A percentile compares a stretch with the other conserved stretches of the same genome.
These are phyloP conservation scores for Fusarium staphyleae DNA, from an alignment of 2,329 filamentous ascomycete genomes.

Conservation along the genomic window DNA sequence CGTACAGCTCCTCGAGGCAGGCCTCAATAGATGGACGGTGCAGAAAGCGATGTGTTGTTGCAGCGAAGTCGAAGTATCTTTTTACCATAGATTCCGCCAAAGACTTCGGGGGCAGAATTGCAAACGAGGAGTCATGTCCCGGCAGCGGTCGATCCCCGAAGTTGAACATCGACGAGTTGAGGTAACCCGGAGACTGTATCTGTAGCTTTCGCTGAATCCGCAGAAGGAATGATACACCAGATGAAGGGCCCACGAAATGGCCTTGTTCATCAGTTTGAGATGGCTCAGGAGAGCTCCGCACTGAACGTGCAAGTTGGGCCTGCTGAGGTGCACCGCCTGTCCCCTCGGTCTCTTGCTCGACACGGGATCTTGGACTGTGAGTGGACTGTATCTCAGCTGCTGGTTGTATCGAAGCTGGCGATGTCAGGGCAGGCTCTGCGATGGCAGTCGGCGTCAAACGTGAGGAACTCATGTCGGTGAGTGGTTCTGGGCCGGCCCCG, in stretches of 20 bases:
- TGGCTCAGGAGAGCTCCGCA: conserved; percentile 9
- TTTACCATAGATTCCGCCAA: conserved; percentile 48
- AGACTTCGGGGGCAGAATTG: conserved; percentile 49
- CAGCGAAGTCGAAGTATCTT: conserved; percentile 62
- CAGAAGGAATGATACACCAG: conserved; percentile 27
- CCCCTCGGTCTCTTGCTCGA: background rate
- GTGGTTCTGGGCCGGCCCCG: background rate
- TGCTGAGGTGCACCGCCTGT: background rate
- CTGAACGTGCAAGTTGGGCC: background rate
- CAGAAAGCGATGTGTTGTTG: conserved; percentile 62
- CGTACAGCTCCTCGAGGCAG: conserved; percentile 53
- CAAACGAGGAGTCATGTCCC: conserved; percentile 44
- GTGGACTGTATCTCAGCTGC: background rate
- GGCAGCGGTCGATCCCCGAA: conserved; percentile 59
- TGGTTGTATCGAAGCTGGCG: background rate
- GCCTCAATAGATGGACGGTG: conserved; percentile 57
- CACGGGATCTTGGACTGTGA: background rate
- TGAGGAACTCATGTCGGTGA: background rate
- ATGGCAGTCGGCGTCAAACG: background rate
- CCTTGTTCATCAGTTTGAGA: conserved; percentile 13
- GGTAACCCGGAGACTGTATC: conserved; percentile 48
- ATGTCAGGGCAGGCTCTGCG: background rate
- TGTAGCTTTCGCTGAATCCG: conserved; percentile 41
- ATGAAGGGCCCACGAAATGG: conserved; percentile 32
- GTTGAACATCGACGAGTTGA: conserved; percentile 53